phyloP scores from a whole-genome alignment of 1,284 basidiomycete genomes.

The Naganishia sp. region DNA sequence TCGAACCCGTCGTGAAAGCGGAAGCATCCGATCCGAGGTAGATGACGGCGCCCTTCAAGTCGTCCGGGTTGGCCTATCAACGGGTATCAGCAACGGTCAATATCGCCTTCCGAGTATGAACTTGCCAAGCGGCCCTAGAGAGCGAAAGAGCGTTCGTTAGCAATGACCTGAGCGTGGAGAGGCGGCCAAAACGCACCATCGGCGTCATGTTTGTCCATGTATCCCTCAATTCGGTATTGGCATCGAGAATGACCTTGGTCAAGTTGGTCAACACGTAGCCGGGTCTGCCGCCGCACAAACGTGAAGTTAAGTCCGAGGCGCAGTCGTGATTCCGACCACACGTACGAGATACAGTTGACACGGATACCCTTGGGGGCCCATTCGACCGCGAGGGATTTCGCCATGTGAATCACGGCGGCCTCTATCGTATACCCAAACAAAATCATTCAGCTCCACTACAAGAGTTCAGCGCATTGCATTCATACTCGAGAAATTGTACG shows the following conservation, averaged over 20 bases:
- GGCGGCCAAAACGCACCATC: conserved; percentile 62
- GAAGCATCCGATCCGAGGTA: conserved; percentile 52
- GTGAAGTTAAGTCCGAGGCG: neutral
- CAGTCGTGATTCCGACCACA: neutral
- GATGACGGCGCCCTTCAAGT: conserved; percentile 58
- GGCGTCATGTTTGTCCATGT: conserved; percentile 89
- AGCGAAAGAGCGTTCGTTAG: neutral
- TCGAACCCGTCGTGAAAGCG: conserved; percentile 48
- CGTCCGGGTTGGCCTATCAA: conserved; percentile 53
- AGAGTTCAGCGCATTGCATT: neutral
- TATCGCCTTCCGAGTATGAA: neutral
- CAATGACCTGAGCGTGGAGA: neutral
- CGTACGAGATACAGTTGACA: conserved; percentile 54
- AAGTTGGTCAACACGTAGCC: conserved; percentile 89
- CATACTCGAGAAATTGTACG: conserved; percentile 86
- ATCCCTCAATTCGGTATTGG: conserved; percentile 69
- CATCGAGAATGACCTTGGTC: conserved; percentile 73
- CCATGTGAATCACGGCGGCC: conserved; percentile 58
- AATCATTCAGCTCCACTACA: neutral
- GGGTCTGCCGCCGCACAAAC: conserved; percentile 58
- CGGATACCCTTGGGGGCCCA: conserved; percentile 59
- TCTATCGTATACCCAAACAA: conserved; percentile 38
- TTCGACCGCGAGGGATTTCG: conserved; percentile 59
- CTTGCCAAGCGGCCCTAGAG: conserved; percentile 33
- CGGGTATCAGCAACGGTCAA: neutral